phyloP scores from a whole-genome alignment of 2,329 filamentous ascomycete species.

The Xylaria multiplex region DNA sequence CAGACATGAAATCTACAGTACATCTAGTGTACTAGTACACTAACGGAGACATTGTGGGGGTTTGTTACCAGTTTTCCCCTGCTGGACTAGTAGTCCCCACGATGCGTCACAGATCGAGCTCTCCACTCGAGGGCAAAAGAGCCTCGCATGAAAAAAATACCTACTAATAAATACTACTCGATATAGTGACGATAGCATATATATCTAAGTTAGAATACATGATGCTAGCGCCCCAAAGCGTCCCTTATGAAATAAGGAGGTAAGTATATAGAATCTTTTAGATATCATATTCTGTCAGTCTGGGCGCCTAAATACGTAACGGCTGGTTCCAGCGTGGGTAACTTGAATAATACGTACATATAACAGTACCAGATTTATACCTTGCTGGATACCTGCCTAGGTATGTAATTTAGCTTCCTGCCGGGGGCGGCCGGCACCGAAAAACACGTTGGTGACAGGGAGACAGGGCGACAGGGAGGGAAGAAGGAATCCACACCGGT shows the following conservation, averaged over 20 bases:
- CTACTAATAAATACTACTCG: not conserved
- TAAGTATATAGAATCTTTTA: not conserved
- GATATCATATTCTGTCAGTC: not conserved
- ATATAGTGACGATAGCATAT: not conserved
- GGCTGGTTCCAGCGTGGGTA: not conserved
- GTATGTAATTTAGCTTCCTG: conserved; percentile 13
- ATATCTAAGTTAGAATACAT: not conserved
- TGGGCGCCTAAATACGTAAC: not conserved
- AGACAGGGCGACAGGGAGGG: not conserved
- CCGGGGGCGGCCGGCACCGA: conserved; percentile 30
- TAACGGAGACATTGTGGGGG: conserved; percentile 7
- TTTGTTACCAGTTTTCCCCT: conserved; percentile 18
- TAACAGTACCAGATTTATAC: conserved; percentile 10
- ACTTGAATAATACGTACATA: not conserved
- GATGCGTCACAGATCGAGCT: conserved; percentile 29
- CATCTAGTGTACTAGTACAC: not conserved
- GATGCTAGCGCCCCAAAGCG: not conserved
- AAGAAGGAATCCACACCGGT: conserved; percentile 30
- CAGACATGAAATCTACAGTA: not conserved
- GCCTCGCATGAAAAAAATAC: conserved; percentile 26
- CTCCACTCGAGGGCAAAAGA: conserved; percentile 32
- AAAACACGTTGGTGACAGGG: conserved; percentile 25
- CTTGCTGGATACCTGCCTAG: conserved; percentile 9
- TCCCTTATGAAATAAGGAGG: not conserved
- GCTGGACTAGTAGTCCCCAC: conserved; percentile 23